These are phyloP conservation scores for Medicago ruthenica DNA, from an alignment of 306 rosid genomes.

Conservation along the genomic window DNA sequence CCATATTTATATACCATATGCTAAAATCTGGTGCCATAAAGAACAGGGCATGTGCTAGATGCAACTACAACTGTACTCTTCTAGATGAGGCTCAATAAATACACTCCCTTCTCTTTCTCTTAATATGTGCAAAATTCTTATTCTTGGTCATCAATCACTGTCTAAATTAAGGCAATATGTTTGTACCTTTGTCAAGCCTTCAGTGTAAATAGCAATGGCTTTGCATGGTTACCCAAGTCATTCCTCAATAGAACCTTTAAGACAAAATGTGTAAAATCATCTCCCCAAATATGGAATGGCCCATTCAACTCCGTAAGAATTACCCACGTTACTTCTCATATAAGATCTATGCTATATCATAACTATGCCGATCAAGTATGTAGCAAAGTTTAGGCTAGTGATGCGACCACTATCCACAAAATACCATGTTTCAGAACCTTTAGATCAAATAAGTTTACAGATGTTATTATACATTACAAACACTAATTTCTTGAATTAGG, in stretches of 20 bases:
- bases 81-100: constrained; percentile 55
- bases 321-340: constrained; percentile 25
- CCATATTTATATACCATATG: constrained; percentile 35
- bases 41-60: constrained; percentile 54
- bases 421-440: not conserved
- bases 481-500: no score
- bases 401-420: not conserved
- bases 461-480: no score
- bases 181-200: constrained; percentile 48
- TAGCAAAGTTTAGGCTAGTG: not conserved
- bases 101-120: constrained; percentile 14
- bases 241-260: constrained; percentile 35
- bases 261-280: constrained; percentile 46
- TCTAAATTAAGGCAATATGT: constrained; percentile 44
- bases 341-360: constrained; percentile 22
- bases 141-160: constrained; percentile 47
- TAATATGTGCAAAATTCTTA: constrained; percentile 35
- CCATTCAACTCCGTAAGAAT: constrained; percentile 30
- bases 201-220: constrained; percentile 45
- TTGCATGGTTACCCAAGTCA: constrained; percentile 45
- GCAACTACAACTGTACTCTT: constrained; percentile 41
- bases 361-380: constrained; percentile 30
- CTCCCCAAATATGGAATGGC: constrained; percentile 42
- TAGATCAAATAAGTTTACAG: no score
- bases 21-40: constrained; percentile 50